Evolutionary conservation across 495 filamentous ascomycete genomes (phyloP).

Genomic region (Talaromyces trachyspermus): DNA sequence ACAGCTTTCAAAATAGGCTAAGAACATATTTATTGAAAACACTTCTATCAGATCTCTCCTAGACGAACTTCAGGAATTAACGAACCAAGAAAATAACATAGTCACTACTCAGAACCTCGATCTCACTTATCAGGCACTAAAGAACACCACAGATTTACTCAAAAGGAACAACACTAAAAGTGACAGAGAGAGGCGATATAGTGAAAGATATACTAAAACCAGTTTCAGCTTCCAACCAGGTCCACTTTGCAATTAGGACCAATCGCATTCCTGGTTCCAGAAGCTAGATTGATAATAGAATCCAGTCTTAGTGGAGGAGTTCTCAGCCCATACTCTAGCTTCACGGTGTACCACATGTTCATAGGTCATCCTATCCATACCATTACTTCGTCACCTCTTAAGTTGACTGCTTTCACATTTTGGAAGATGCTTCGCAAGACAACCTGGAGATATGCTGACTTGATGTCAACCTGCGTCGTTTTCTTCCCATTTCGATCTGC

Average conservation of each 20-base stretch:
- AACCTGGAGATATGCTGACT: constrained; percentile 24
- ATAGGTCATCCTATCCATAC: constrained; percentile 6
- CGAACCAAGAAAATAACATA: constrained; percentile 8
- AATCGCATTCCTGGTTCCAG: constrained; percentile 7
- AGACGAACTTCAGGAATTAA: constrained; percentile 8
- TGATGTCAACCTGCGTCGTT: constrained; percentile 21
- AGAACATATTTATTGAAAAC: background rate
- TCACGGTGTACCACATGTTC: too few relatives aligned
- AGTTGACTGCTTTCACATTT: constrained; percentile 23
- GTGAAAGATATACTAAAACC: background rate
- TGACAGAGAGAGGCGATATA: background rate
- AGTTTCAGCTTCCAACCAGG: constrained; percentile 4
- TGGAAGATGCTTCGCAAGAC: constrained; percentile 21
- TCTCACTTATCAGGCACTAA: constrained; percentile 6
- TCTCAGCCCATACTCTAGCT: constrained; percentile 22
- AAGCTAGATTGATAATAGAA: constrained; percentile 8
- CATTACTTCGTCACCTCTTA: constrained; percentile 20
- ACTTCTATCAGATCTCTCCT: constrained; percentile 4
- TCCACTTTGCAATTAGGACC: constrained; percentile 1
- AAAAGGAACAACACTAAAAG: background rate
- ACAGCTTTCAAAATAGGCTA: constrained; percentile 7
- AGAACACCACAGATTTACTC: constrained; percentile 2
- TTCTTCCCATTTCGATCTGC: constrained; percentile 19
- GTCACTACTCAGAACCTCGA: constrained; percentile 6
- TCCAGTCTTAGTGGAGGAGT: constrained; percentile 7